Base-by-base conservation (phyloP, 2,329 filamentous ascomycete genomes). In the Curvularia spicifera region DNA sequence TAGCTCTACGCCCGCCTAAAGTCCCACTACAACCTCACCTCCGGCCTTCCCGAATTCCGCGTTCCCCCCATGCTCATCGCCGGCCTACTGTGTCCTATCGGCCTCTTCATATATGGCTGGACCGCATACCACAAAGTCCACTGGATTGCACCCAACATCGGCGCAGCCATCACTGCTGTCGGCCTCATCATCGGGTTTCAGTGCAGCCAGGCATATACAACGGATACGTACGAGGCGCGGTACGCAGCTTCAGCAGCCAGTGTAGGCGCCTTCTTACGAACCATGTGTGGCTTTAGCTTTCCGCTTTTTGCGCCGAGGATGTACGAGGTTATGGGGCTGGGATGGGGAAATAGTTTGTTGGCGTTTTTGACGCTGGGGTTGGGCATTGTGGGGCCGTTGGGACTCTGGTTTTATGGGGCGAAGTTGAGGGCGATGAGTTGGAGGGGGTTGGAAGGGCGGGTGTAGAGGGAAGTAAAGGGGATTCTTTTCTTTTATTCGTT, bases 121-220 rank as follows among this genome's bases (percentile, higher is more conserved):
- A 83, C 40, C 10, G 80, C 81, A 1, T 74, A 87, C 44, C 80
- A 82, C 31, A 61, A 78, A 12, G 76, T 82, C 2, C 84, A 86
- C 57, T 87, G 83, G 82, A 82, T 87, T 20, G 80, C 79, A 1
- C 84, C 85, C 3, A 79, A 85, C 56, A 64, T 86, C 4, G 85
- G 84, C 0, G 83, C 80, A 0, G 68, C 72, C 1, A 66, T 85
- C 1, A 76, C 85, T 3, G 83, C 83, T 0, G 59, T 76, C 6
- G 78, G 78, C 13, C 59, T 73, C 13, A 84, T 87, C 78, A 78
- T 81, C 0, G 73, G 83, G 0, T 89, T 87, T 60, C 84, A 85
- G 70, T 83, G 83, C 31, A 81, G 85, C 43, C 82, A 84, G 54
- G 85, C 85, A 13, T 91, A 91, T 63, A 80, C 89, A 1, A 83